These are phyloP conservation scores for Eleusine coracana DNA, from an alignment of 176 grass and related monocot species.

Conservation along the genomic window DNA sequence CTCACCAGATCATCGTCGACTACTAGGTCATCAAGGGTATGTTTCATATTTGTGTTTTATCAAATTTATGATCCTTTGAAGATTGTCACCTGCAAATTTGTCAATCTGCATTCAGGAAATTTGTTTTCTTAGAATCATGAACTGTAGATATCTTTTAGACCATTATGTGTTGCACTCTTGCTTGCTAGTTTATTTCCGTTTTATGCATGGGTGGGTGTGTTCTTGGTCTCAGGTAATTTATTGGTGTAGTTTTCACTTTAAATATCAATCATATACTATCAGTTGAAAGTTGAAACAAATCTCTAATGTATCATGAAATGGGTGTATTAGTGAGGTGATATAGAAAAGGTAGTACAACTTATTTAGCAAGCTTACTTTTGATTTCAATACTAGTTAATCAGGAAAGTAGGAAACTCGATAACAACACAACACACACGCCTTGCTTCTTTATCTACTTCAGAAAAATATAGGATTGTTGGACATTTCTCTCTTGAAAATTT, in stretches of 20 bases:
- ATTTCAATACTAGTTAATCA: neutral
- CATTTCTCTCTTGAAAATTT: neutral
- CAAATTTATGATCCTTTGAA: neutral
- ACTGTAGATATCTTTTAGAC: neutral
- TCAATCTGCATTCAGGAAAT: neutral
- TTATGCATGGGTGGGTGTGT: neutral
- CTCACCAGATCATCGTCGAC: slow-evolving; percentile 72
- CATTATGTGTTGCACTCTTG: neutral
- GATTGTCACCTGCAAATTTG: neutral
- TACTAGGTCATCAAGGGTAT: slow-evolving; percentile 85
- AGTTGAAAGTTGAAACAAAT: neutral
- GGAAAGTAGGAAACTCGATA: neutral
- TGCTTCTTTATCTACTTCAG: slow-evolving; percentile 3
- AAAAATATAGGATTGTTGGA: neutral
- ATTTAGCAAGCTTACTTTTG: neutral
- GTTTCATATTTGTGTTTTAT: slow-evolving; percentile 17
- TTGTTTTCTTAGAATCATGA: neutral
- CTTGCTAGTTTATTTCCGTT: neutral
- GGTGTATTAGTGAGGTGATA: neutral
- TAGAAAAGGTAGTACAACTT: no score
- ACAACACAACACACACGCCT: neutral
- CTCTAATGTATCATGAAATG: neutral
- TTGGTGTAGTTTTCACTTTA: slow-evolving; percentile 3
- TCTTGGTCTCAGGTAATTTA: neutral
- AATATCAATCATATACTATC: neutral